Base-by-base conservation (phyloP, 495 filamentous ascomycete species). In the Lasiosphaeria hispida region DNA sequence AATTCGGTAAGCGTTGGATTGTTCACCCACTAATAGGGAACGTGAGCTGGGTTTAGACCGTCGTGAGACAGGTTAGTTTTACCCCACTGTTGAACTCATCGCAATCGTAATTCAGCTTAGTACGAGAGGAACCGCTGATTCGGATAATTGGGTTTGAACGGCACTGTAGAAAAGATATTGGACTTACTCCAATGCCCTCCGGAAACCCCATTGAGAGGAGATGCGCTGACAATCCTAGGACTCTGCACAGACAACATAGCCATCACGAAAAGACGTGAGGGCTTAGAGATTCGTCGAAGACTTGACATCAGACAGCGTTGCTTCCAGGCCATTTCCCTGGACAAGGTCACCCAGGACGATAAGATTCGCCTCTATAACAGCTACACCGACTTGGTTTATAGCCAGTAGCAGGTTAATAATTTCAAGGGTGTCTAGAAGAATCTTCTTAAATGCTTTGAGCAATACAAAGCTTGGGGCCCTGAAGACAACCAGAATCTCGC, bases 61-160 rank as follows among this genome's bases (percentile, higher is more conserved):
- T 80, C 75, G 74, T 77, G 73, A 80, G 76, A 80, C 74, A 80
- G 75, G 67, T 70, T 72, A 70, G 67, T 73, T 72, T 73, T 73
- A 73, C 69, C 71, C 73, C 77, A 78, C 74, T 75, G 65, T 72
- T 75, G 69, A 73, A 66, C 75, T 80, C 74, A 71, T 75, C 80
- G 77, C 76, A 84, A 86, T 77, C 76, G 81, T 85, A 85, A 84
- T 84, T 83, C 71, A 81, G 80, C 79, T 85, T 83, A 85, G 80
- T 85, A 84, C 78, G 83, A 84, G 80, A 85, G 80, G 78, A 86
- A 85, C 80, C 76, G 77, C 77, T 80, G 71, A 84, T 85, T 86
- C 79, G 81, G 78, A 85, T 85, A 85, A 83, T 85, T 85, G 78
- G 81, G 84, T 84, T 85, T 81, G n/a, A n/a, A n/a, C n/a, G n/a